Percentiles rank a stretch among this genome's conserved stretches.
phyloP scores from a whole-genome alignment of 352 stramenopile genomes.

The Phytophthora tentaculata region DNA sequence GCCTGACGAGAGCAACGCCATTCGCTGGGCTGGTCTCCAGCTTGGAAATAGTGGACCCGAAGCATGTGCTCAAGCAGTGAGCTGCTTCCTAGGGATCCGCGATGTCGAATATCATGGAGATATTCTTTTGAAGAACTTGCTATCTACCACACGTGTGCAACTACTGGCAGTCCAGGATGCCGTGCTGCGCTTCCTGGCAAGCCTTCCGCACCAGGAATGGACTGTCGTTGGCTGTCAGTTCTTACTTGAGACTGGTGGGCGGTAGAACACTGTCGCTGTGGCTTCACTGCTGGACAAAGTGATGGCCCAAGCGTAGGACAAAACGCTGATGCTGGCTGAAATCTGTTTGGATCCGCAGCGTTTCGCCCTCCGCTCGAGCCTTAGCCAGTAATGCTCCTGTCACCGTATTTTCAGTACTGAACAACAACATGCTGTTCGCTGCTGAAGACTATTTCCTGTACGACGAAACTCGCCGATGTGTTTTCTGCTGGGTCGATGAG shows the following conservation, averaged over 20 bases:
- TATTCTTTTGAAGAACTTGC: constrained; percentile 26
- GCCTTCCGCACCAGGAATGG: constrained; percentile 29
- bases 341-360: constrained; percentile 29
- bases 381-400: constrained; percentile 45
- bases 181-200: constrained; percentile 19
- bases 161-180: constrained; percentile 19
- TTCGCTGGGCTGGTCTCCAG: constrained; percentile 22
- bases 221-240: constrained; percentile 24
- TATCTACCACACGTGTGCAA: constrained; percentile 30
- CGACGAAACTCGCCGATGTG: constrained; percentile 43
- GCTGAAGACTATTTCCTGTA: constrained; percentile 31
- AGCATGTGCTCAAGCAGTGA: constrained; percentile 18
- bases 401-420: constrained; percentile 23
- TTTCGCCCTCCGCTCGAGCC: constrained; percentile 38
- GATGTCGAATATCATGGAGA: constrained; percentile 34
- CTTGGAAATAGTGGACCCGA: constrained; percentile 17
- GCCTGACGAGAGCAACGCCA: constrained; percentile 23
- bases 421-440: constrained; percentile 38
- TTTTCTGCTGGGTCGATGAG: constrained; percentile 41
- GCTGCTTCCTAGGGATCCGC: constrained; percentile 25
- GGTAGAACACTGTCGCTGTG: constrained; percentile 28
- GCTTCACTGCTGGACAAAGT: constrained; percentile 31
- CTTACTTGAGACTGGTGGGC: constrained; percentile 23
- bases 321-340: constrained; percentile 26
- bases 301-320: constrained; percentile 25